A percentile compares a stretch with the other conserved stretches of the same genome.
Evolutionary conservation across 768 basidiomycete genomes (phyloP).

Genomic region (Leccinum subgranulosum): DNA sequence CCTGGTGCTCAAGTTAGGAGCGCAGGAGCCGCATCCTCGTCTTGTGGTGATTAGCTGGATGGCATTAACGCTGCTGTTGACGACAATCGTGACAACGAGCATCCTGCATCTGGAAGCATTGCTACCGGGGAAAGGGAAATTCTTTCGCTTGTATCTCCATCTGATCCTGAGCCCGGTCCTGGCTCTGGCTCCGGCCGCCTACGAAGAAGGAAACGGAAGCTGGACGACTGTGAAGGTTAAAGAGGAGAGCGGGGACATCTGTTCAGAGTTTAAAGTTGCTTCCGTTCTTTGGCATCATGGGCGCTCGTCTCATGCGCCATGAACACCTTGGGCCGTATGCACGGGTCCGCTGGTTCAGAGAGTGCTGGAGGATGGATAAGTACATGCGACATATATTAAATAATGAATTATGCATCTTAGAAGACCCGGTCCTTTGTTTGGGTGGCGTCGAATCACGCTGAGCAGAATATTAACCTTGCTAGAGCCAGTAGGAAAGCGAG

Average conservation of each 20-base stretch:
- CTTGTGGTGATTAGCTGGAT: not conserved
- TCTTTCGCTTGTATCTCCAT: not conserved
- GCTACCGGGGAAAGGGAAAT: not conserved
- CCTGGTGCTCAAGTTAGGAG: not conserved
- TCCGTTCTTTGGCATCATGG: not conserved
- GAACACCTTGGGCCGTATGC: not conserved
- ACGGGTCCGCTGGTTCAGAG: not conserved
- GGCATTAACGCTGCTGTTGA: not conserved
- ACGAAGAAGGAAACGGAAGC: slow-evolving; percentile 22
- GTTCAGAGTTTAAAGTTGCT: not conserved
- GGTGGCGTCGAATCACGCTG: not conserved
- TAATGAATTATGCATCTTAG: not conserved
- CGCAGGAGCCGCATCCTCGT: not conserved
- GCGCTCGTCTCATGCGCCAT: not conserved
- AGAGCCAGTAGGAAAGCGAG: not conserved
- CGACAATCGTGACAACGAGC: not conserved
- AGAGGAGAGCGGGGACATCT: not conserved
- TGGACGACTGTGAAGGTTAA: slow-evolving; percentile 13
- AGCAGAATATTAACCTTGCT: not conserved
- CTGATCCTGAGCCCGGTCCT: not conserved
- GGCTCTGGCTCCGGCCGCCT: not conserved
- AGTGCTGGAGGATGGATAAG: not conserved
- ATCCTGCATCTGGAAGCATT: not conserved
- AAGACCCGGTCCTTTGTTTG: not conserved
- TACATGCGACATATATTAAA: not conserved